Conservation (phyloP, 768 basidiomycete genomes). For the Tubosaeta sp. region DNA sequence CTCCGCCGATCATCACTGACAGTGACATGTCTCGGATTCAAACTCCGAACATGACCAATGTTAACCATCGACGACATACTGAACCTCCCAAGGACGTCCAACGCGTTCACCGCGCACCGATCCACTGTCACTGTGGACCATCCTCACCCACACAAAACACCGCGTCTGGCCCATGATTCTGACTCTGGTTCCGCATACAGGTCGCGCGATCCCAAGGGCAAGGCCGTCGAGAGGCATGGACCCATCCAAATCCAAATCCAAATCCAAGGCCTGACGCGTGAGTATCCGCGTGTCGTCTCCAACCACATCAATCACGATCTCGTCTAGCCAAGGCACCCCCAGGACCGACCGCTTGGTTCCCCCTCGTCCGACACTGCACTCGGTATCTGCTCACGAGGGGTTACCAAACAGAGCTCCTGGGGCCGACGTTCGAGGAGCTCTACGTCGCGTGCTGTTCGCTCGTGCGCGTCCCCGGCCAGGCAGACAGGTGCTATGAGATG, state of each 20-base stretch:
- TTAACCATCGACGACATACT: constrained; percentile 32
- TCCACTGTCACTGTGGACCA: constrained; percentile 35
- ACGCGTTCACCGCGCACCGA: constrained; percentile 43
- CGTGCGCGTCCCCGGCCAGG: constrained; percentile 49
- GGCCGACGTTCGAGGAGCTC: constrained; percentile 52
- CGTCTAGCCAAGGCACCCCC: constrained; percentile 11
- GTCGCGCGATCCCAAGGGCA: constrained; percentile 33
- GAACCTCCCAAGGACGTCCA: constrained; percentile 47
- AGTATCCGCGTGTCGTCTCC: not conserved
- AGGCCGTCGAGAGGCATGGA: constrained; percentile 26
- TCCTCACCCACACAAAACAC: constrained; percentile 63
- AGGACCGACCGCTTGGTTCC: constrained; percentile 18
- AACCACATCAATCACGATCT: not conserved
- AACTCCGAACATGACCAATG: constrained; percentile 14
- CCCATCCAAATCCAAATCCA: constrained; percentile 48
- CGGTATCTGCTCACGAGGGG: constrained; percentile 39
- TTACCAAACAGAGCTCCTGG: constrained; percentile 28
- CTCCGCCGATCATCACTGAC: too few relatives aligned
- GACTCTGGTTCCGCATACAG: constrained; percentile 67
- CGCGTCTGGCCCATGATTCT: constrained; percentile 61
- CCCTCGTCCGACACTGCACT: constrained; percentile 35
- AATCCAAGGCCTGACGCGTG: constrained; percentile 38
- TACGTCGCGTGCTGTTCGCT: constrained; percentile 54
- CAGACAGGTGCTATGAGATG: constrained; percentile 54
- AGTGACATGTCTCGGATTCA: not conserved